Evolutionary conservation across 805 yeast species (phyloP), one percentile per base, ranked within the genome.

Genomic region (Candida xiaguanensis): DNA sequence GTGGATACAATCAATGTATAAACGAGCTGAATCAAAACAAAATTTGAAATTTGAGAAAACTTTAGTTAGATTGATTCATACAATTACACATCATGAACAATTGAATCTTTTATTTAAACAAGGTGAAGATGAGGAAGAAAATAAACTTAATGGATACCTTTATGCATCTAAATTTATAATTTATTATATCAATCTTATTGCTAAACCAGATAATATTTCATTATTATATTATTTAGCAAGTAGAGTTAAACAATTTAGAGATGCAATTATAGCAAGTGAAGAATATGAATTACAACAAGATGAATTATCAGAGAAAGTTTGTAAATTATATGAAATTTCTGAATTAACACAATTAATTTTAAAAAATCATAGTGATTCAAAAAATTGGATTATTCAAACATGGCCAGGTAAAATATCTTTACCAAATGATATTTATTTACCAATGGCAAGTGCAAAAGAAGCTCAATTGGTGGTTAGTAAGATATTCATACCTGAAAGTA

Each of bases 401-500:
- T 89, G 90, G 79, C 95, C 95, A 0, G 95, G 91, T 1, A 84
- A 82, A 50, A 58, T 84, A 13, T 75, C 77, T 14, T 57, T 88
- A 14, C 82, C 91, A 0, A 60, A 70, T n/a, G 96, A 88, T 52
- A 55, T 85, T 7, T 87, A 74, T 58, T 63, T 69, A n/a, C 77
- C 85, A 1, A 77, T 83, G 69, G 64, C 67, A 7, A 66, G 75
- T n/a, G 54, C 75, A 2, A 61, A 67, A 12, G 82, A 78, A 44
- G 82, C 87, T 2, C 83, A 79, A 43, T 60, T 57, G 11, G 64
- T 80, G 15, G 72, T 80, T 0, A 67, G 77, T 3, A 76, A 65
- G 14, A 71, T 77, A 2, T 86, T 71, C 49, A 67, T 86, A 26
- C 71, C 79, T 1, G 81, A 78, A 12, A 51, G 52, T 1, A 50